Evolutionary conservation across 106 monocot genomes (phyloP).

Genomic region (Hemerocallis citrina): DNA sequence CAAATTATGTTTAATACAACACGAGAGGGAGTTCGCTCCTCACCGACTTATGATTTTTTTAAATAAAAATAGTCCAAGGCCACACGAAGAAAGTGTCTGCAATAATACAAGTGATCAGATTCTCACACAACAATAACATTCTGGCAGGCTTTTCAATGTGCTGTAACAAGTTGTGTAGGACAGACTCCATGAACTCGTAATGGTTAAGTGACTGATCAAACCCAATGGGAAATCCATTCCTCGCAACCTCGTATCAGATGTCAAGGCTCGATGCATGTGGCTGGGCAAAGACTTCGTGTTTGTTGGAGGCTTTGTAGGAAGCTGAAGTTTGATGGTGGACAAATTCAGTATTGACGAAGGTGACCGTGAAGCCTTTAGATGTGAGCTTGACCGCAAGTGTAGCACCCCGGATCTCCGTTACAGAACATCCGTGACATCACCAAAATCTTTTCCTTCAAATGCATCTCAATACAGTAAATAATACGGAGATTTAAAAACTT

Average conservation of each 20-base stretch:
- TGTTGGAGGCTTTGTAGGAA: not conserved
- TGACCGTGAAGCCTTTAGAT: constrained; percentile 42
- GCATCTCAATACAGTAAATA: no score
- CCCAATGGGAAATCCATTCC: constrained; percentile 55
- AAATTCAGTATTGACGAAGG: constrained; percentile 70
- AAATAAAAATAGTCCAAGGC: constrained; percentile 39
- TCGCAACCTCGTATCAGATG: constrained; percentile 55
- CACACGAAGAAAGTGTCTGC: constrained; percentile 81
- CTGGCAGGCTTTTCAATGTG: constrained; percentile 36
- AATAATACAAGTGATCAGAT: constrained; percentile 34
- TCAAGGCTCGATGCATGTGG: constrained; percentile 34
- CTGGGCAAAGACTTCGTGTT: constrained; percentile 21
- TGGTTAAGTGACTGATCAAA: constrained; percentile 52
- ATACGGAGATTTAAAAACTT: no score
- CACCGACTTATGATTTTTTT: constrained; percentile 51
- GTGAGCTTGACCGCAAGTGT: constrained; percentile 63
- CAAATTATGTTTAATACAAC: no score
- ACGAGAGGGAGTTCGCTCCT: constrained; percentile 80
- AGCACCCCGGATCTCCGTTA: no score
- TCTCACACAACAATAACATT: not conserved
- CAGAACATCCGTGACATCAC: no score
- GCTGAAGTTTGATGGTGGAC: constrained; percentile 35
- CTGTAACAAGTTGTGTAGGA: constrained; percentile 25
- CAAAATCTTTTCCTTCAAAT: no score
- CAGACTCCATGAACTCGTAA: constrained; percentile 37